Evolutionary conservation across 2,329 filamentous ascomycete genomes (phyloP).

Genomic region (Thielaviopsis musarum): DNA sequence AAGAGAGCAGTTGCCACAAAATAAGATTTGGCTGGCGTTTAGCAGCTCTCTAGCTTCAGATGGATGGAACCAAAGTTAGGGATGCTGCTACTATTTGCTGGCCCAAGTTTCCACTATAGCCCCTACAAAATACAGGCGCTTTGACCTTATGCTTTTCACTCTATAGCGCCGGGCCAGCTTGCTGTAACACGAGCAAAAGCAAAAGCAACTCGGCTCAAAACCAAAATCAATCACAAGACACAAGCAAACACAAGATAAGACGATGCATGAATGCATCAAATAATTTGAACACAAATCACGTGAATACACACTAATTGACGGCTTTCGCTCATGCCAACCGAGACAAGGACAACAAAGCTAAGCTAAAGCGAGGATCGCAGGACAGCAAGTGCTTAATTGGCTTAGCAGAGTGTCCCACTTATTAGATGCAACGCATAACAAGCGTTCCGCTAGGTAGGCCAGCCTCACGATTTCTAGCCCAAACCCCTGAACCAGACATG

Average conservation of each 20-base stretch:
- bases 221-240: too few relatives aligned
- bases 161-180: not conserved
- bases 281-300: too few relatives aligned
- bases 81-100: not conserved
- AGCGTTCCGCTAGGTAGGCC: not conserved
- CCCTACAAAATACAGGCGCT: not conserved
- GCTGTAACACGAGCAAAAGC: not conserved
- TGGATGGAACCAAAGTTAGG: not conserved
- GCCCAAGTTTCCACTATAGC: not conserved
- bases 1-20: too few relatives aligned
- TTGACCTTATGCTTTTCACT: not conserved
- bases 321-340: not conserved
- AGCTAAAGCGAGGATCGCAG: too few relatives aligned
- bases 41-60: not conserved
- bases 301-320: too few relatives aligned
- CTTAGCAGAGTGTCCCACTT: not conserved
- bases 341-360: not conserved
- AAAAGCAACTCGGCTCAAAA: not conserved
- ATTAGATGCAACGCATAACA: not conserved
- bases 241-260: too few relatives aligned
- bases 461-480: not conserved
- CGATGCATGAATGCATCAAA: too few relatives aligned
- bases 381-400: not conserved
- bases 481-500: not conserved
- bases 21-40: not conserved